A percentile compares a stretch with the other conserved stretches of the same genome.
Evolutionary conservation across 2,329 filamentous ascomycete species (phyloP).

Genomic region (Trichoderma polysporum): DNA sequence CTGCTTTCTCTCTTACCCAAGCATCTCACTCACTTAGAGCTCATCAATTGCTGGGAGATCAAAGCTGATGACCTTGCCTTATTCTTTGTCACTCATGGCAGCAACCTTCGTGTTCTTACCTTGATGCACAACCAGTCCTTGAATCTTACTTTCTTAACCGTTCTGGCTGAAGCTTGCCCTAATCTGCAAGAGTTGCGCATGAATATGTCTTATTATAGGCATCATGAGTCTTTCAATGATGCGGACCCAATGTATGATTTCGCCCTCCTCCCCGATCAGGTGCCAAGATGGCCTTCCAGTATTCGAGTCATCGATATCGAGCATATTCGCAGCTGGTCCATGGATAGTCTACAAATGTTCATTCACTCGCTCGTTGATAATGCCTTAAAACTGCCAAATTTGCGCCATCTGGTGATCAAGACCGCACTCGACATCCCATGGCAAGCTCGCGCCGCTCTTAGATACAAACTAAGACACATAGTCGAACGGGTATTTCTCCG

Average conservation of each 20-base stretch:
- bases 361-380: constrained; percentile 75
- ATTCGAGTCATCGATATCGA: constrained; percentile 72
- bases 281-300: constrained; percentile 75
- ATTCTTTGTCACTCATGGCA: constrained; percentile 68
- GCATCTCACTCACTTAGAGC: constrained; percentile 64
- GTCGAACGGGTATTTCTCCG: constrained; percentile 67
- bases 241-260: constrained; percentile 72
- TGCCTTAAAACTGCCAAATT: constrained; percentile 61
- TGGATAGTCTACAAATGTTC: constrained; percentile 70
- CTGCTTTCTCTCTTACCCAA: constrained; percentile 69
- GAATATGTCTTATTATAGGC: constrained; percentile 76
- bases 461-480: constrained; percentile 72
- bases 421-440: constrained; percentile 78
- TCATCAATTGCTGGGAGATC: constrained; percentile 78
- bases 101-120: constrained; percentile 63
- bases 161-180: constrained; percentile 67
- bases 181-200: constrained; percentile 68
- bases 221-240: constrained; percentile 66
- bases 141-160: constrained; percentile 70
- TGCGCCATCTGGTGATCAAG: constrained; percentile 71
- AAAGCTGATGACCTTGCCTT: constrained; percentile 62
- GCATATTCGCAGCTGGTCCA: constrained; percentile 73
- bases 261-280: constrained; percentile 61
- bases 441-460: constrained; percentile 77
- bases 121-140: constrained; percentile 79